Base-by-base conservation (phyloP, 139 green algal genomes). In the Coelastrella sp. region DNA sequence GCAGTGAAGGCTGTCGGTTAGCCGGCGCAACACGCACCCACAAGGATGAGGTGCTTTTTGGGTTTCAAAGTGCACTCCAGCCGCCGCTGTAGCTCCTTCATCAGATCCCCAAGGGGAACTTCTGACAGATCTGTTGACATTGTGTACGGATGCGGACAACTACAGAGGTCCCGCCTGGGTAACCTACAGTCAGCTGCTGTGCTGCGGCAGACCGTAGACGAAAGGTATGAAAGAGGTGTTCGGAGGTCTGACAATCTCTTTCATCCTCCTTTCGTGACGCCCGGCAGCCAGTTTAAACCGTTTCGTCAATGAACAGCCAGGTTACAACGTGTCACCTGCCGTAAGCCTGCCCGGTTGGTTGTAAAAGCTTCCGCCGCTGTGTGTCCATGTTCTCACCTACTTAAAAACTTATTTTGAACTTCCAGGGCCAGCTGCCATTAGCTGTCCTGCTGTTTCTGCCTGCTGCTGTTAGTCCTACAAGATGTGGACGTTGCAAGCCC, bases 11-110 rank as follows among this genome's bases (percentile, higher is more conserved):
- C 17, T 76, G 19, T 76, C 8, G 19, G 17, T 76, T 8, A 24
- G 68, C 68, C 68, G 82, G 84, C 83, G 10, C 15, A 27, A 57
- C 25, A 59, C 94, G 65, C 90, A 98, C 98, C 98, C 14, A 99
- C 95, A 0, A 99, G 94, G 11, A 99, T 96, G 8, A 99, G 65
- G 24, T 97, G 95, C 94, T 99, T 98, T 89, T 99, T 97, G 5
- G 96, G 98, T 90, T 99, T 99, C 63, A 92, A 96, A 8, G 94
- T 87, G 94, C 98, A 99, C 56, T 98, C 94, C n/a, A 99, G 87
- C 0, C 98, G 95, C 8, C 97, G 91, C 83, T 97, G 89, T 8
- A 99, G 90, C 94, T 99, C 98, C 14, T 92, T 87, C 89, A 99
- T 94, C 49, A 99, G 93, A 7, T 96, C 90, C 72, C 96, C 94